These are phyloP conservation scores for Fonsecaea pugnacius DNA, from an alignment of 2,329 filamentous ascomycete species.

Conservation along the genomic window DNA sequence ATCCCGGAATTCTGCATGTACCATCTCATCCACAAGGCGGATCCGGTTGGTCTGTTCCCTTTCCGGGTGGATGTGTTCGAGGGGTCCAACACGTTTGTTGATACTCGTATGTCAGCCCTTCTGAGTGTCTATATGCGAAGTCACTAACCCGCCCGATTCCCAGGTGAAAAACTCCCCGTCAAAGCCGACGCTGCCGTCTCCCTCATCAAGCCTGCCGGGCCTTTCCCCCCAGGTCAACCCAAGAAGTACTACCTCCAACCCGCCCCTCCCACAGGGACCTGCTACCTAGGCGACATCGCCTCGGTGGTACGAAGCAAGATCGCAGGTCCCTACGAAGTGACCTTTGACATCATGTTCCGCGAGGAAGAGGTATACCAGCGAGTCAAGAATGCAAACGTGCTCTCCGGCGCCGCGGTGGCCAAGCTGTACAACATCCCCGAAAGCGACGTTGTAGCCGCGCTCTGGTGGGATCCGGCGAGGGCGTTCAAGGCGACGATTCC, in stretches of 20 bases:
- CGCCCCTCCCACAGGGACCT: slow-evolving; percentile 18
- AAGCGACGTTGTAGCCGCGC: slow-evolving; percentile 41
- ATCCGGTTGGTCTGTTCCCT: slow-evolving; percentile 26
- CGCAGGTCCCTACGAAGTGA: slow-evolving; percentile 58
- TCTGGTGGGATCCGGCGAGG: slow-evolving; percentile 53
- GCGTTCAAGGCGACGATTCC: slow-evolving; percentile 56
- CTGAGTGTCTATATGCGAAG: background rate
- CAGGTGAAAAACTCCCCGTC: slow-evolving; percentile 10
- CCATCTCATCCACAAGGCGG: slow-evolving; percentile 53
- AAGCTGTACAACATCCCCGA: slow-evolving; percentile 39
- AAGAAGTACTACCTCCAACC: slow-evolving; percentile 20
- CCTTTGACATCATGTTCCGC: slow-evolving; percentile 58
- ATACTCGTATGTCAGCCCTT: slow-evolving; percentile 13
- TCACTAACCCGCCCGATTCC: background rate
- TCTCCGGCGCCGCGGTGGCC: slow-evolving; percentile 40
- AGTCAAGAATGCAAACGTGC: slow-evolving; percentile 45
- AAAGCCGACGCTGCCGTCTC: slow-evolving; percentile 14
- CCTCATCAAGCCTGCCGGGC: slow-evolving; percentile 2
- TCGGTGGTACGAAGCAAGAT: slow-evolving; percentile 57
- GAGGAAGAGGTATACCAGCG: slow-evolving; percentile 42
- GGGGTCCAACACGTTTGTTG: slow-evolving; percentile 18
- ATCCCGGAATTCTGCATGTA: slow-evolving; percentile 54
- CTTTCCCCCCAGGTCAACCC: background rate
- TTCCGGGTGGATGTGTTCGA: slow-evolving; percentile 16
- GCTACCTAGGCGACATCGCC: slow-evolving; percentile 44